Conservation (phyloP, 192 early-diverging fungal genomes). For the Coemansia sp. region DNA sequence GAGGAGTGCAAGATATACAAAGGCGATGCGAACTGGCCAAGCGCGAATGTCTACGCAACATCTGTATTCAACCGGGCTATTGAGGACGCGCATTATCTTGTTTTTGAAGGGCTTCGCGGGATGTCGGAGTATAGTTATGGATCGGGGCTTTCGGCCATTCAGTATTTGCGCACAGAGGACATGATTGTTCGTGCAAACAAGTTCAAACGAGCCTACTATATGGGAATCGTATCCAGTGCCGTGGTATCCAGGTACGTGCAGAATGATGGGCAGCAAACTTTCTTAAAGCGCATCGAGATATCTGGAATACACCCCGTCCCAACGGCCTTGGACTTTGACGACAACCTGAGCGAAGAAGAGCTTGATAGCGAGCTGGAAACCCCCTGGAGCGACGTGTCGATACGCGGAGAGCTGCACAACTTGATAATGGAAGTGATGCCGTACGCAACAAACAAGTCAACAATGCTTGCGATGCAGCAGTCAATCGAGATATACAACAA, state of each 20-base stretch:
- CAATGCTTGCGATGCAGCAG: conserved; percentile 40
- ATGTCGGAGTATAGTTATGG: background rate
- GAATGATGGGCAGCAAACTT: conserved; percentile 14
- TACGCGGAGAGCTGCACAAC: conserved; percentile 32
- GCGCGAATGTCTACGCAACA: conserved; percentile 32
- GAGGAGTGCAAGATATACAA: conserved; percentile 28
- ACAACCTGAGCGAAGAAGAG: conserved; percentile 26
- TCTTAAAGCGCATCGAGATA: conserved; percentile 21
- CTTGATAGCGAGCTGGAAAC: conserved; percentile 16
- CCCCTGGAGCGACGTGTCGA: conserved; percentile 22
- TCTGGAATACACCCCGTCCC: conserved; percentile 31
- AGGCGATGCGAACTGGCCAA: conserved; percentile 30
- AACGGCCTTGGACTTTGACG: conserved; percentile 21
- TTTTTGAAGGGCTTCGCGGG: conserved; percentile 18
- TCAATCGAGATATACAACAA: conserved; percentile 45
- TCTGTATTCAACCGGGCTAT: conserved; percentile 41
- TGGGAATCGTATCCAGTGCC: conserved; percentile 25
- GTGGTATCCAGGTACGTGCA: conserved; percentile 27
- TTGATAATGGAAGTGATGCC: conserved; percentile 33
- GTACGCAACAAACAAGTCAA: conserved; percentile 24
- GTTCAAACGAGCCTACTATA: conserved; percentile 29
- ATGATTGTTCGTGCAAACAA: conserved; percentile 11
- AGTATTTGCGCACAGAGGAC: conserved; percentile 8
- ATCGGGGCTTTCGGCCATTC: background rate
- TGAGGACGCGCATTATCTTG: conserved; percentile 34